Evolutionary conservation across 495 filamentous ascomycete species (phyloP), one percentile per base, ranked within the genome.

Genomic region (Neurospora discreta): DNA sequence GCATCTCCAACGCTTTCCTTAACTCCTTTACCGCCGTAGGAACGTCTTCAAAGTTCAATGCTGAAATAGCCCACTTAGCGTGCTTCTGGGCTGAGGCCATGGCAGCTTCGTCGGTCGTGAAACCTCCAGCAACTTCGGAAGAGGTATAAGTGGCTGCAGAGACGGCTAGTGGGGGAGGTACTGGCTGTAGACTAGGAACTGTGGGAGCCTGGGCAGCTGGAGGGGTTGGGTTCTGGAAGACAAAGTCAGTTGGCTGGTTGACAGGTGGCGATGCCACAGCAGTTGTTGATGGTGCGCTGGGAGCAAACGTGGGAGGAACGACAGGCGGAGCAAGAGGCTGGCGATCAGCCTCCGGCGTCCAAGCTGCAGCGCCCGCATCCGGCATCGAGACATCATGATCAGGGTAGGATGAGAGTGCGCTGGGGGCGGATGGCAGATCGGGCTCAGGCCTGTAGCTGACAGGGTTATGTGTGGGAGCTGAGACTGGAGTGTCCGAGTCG

Each of bases 11-110:
- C 52, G 95, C 96, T 60, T 85, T 87, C 74, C 87, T 87, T 70
- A 98, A 80, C 76, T 99, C 94, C 78, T 89, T 90, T 7, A 98
- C 90, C 1, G 95, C 95, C 1, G 96, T 99, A 33, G 90, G 83
- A 11, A 97, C 91, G 82, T 99, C 95, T 77, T 99, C 95, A 80
- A 98, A 99, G 78, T 97, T 95, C 69, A 99, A 82, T 6, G 95
- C 95, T 26, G 95, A 98, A 40, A 98, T 94, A 0, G 95, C 96
- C 94, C 94, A 99, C 77, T 91, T 93, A 0, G 95, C 95, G 83
- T 97, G 95, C 76, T 98, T 99, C 79, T 97, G 93, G 11, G 95
- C 95, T 72, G 87, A 85, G 3, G 86, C 77, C 39, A 97, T 92
- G 4, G 92, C 84, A 73, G 88, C 85, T 77, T 97, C 93, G 78